A percentile compares a stretch with the other conserved stretches of the same genome.
These are phyloP conservation scores for Limnanthes douglasii DNA, from an alignment of 345 rosid species.

Conservation along the genomic window DNA sequence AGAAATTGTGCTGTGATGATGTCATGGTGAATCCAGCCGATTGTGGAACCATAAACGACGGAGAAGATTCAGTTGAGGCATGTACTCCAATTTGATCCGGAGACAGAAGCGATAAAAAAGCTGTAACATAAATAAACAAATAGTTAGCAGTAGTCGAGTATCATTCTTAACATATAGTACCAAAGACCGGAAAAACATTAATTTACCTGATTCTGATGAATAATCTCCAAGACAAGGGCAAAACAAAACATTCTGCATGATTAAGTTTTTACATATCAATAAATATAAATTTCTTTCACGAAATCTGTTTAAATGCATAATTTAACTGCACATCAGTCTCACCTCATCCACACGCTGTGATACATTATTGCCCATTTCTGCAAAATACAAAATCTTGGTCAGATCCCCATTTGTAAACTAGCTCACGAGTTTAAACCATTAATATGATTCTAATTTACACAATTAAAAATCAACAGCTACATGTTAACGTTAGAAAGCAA, in stretches of 20 bases:
- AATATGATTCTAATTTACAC: no score
- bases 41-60: constrained; percentile 47
- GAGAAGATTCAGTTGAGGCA: constrained; percentile 52
- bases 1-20: constrained; percentile 52
- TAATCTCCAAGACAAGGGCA: constrained; percentile 42
- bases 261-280: constrained; percentile 8
- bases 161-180: background rate
- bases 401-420: background rate
- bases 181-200: constrained; percentile 1
- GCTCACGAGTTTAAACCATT: no score
- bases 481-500: no score
- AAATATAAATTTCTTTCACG: background rate
- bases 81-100: constrained; percentile 36
- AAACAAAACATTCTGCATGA: constrained; percentile 51
- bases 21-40: constrained; percentile 42
- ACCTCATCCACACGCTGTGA: constrained; percentile 53
- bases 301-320: background rate
- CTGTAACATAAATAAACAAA: constrained; percentile 19
- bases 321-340: constrained; percentile 12
- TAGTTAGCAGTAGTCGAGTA: background rate
- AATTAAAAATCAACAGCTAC: no score
- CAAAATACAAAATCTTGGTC: constrained; percentile 8
- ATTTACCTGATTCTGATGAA: constrained; percentile 53
- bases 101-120: constrained; percentile 72
- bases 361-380: constrained; percentile 45